phyloP scores from a whole-genome alignment of 345 rosid species.

The Iberis pinnata region DNA sequence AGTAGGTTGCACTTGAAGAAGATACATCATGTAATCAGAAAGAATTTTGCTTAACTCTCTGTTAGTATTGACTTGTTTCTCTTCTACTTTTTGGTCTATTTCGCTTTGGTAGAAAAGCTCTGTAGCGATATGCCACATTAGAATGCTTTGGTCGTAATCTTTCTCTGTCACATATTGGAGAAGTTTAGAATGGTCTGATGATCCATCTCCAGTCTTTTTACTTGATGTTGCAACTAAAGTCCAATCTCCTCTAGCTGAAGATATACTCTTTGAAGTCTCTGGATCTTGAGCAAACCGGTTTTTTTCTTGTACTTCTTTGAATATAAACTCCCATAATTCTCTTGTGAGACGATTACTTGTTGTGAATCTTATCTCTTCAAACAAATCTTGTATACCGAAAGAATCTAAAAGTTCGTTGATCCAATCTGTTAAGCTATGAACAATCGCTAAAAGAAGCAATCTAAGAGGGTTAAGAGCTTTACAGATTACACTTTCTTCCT shows the following conservation, averaged over 20 bases:
- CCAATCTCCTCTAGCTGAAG: slow-evolving; percentile 48
- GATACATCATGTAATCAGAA: slow-evolving; percentile 58
- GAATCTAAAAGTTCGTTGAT: too few relatives aligned
- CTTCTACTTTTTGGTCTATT: not conserved
- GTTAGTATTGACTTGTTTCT: slow-evolving; percentile 1
- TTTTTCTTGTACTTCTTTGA: slow-evolving; percentile 36
- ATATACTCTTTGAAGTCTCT: slow-evolving; percentile 35
- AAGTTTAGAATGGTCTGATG: not conserved
- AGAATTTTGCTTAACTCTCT: slow-evolving; percentile 39
- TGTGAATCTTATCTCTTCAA: slow-evolving; percentile 33
- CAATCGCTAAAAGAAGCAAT: too few relatives aligned
- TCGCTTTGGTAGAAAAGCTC: slow-evolving; percentile 35
- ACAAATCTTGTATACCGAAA: slow-evolving; percentile 26
- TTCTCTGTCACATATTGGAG: slow-evolving; percentile 29
- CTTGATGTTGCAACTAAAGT: slow-evolving; percentile 22
- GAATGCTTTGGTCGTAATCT: slow-evolving; percentile 46
- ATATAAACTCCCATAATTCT: slow-evolving; percentile 51
- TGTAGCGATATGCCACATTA: slow-evolving; percentile 54
- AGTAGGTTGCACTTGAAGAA: slow-evolving; percentile 41
- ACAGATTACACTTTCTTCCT: too few relatives aligned
- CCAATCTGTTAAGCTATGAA: too few relatives aligned
- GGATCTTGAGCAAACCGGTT: slow-evolving; percentile 36
- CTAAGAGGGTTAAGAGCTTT: too few relatives aligned
- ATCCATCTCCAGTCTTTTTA: too few relatives aligned
- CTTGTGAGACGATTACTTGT: slow-evolving; percentile 34